Evolutionary conservation across 257 asterid genomes (phyloP).

Genomic region (Echites panduratus): DNA sequence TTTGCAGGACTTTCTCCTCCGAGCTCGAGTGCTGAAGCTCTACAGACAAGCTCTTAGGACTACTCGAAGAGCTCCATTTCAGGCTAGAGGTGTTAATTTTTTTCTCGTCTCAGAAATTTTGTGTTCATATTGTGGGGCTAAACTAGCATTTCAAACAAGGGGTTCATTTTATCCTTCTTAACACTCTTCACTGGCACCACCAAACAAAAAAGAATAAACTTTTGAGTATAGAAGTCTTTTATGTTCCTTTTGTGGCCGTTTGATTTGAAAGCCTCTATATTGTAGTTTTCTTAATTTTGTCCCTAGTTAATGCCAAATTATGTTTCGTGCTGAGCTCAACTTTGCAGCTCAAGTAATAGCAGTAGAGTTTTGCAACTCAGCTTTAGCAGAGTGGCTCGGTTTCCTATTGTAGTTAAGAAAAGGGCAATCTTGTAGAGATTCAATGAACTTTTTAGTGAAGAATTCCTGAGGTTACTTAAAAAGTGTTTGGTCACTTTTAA

Average conservation of each 20-base stretch:
- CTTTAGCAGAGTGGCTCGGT: background rate
- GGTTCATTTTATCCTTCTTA: background rate
- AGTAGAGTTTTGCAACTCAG: background rate
- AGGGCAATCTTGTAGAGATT: background rate
- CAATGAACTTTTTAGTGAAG: background rate
- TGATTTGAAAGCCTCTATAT: background rate
- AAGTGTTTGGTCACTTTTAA: background rate
- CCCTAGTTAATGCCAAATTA: background rate
- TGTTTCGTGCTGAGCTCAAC: background rate
- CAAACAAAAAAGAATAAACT: background rate
- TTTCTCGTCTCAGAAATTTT: background rate
- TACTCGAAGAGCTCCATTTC: conserved; percentile 64
- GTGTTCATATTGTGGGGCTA: background rate
- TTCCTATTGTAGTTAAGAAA: background rate
- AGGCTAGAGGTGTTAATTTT: conserved; percentile 48
- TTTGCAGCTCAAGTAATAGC: background rate
- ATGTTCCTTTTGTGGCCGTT: background rate
- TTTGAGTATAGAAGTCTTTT: background rate
- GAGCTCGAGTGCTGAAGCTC: conserved; percentile 78
- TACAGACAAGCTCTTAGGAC: conserved; percentile 78
- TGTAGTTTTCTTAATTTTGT: background rate
- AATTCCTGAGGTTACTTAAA: background rate
- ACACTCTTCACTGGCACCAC: too few species aligned
- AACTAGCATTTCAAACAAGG: background rate
- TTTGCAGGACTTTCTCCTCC: conserved; percentile 80